These are phyloP conservation scores for Spizellomyces punctatus DNA, from an alignment of 192 early-diverging fungal species.

Conservation along the genomic window DNA sequence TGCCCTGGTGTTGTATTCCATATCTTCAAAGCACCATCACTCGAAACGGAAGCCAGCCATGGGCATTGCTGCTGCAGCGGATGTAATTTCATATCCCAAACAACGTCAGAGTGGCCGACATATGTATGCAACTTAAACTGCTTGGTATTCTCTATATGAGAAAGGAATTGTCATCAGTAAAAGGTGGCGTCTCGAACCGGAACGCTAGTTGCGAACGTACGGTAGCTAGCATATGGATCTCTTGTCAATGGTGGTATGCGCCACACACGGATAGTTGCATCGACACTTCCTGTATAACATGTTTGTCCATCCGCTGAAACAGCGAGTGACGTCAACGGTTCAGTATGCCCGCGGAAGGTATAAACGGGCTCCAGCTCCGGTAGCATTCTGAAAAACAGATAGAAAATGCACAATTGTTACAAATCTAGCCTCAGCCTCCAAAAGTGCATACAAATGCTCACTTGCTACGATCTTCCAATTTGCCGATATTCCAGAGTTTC, in stretches of 20 bases:
- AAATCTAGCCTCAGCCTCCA: not conserved
- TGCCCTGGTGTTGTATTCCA: conserved; percentile 64
- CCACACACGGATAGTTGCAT: conserved; percentile 74
- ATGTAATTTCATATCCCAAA: conserved; percentile 82
- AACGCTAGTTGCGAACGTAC: conserved; percentile 3
- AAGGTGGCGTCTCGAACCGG: not conserved
- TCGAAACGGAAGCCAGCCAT: conserved; percentile 73
- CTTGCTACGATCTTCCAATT: conserved; percentile 15
- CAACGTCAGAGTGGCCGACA: conserved; percentile 79
- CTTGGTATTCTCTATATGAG: conserved; percentile 13
- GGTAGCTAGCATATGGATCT: conserved; percentile 58
- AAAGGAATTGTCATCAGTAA: not conserved
- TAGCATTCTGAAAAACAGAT: conserved; percentile 7
- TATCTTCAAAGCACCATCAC: conserved; percentile 80
- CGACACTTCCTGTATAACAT: conserved; percentile 72
- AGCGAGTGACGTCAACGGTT: conserved; percentile 66
- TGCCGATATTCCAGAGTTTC: conserved; percentile 72
- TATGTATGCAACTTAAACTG: conserved; percentile 57
- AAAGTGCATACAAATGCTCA: not conserved
- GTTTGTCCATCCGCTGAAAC: conserved; percentile 60
- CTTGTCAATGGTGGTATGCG: conserved; percentile 55
- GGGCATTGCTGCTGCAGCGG: conserved; percentile 51
- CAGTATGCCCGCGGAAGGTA: conserved; percentile 79
- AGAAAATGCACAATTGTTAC: not conserved
- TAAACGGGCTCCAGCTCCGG: conserved; percentile 67